Base-by-base conservation (phyloP, 2,329 filamentous ascomycete species). In the Colletotrichum lentis region DNA sequence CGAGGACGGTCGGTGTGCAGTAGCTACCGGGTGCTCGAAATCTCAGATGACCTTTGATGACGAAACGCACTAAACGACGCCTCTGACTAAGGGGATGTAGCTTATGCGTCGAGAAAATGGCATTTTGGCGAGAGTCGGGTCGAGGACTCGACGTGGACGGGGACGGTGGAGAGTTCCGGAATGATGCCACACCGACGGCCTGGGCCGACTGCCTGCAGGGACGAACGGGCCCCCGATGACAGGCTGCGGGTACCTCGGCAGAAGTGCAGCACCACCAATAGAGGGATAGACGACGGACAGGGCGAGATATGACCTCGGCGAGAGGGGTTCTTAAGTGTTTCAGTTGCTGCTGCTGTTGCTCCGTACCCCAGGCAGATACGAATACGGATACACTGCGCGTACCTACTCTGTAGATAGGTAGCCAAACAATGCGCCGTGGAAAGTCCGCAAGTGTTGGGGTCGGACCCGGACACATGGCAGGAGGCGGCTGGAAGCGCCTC, bases 311-410 rank as follows among this genome's bases (percentile, higher is more conserved):
- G 62, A 60, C 55, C 35, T 41, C 18, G 61, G 55, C 6, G 16
- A 55, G 44, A 56, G 55, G 43, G 65, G 46, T 68, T 68, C 65
- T 68, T 68, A 62, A 68, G 62, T 68, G 65, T 68, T 65, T 68
- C 65, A 68, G 56, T 56, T 64, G 52, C 62, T 59, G 46, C 8
- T 27, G 27, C 27, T 27, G 27, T 27, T 46, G 20, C 22, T 41
- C 24, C 31, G 44, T 58, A 16, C 22, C n/a, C 16, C 12, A n/a
- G 22, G 41, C n/a, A 3, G 44, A 7, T 10, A 41, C 27, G 27
- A 27, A 27, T 27, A 27, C 27, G n/a, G n/a, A n/a, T n/a, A n/a
- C n/a, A 27, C 27, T 27, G 27, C 8, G 27, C 27, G 5, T 27
- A 27, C 27, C 27, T 27, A 27, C n/a, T n/a, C n/a, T n/a, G n/a